These are phyloP conservation scores for Paraphaeosphaeria sporulosa DNA, from an alignment of 2,329 filamentous ascomycete genomes.

Conservation along the genomic window DNA sequence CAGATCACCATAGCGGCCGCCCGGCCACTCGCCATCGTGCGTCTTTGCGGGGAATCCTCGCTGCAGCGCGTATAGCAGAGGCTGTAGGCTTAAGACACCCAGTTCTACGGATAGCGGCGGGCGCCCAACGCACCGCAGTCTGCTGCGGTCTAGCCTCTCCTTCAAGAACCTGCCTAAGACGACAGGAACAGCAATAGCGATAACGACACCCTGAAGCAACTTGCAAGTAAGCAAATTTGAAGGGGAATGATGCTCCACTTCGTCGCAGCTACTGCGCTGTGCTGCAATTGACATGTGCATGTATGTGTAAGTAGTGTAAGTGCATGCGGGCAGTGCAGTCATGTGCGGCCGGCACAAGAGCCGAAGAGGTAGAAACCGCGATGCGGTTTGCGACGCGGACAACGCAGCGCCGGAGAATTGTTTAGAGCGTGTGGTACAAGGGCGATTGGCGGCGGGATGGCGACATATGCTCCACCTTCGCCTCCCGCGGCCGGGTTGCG, in stretches of 20 bases:
- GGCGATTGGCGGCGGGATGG: slow-evolving; percentile 15
- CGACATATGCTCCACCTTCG: slow-evolving; percentile 19
- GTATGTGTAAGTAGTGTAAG: no score
- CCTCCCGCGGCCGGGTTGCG: slow-evolving; percentile 15
- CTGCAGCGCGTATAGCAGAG: background rate
- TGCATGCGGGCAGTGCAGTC: background rate
- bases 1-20: slow-evolving; percentile 17
- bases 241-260: no score
- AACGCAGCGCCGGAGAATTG: slow-evolving; percentile 19
- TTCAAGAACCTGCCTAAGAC: no score
- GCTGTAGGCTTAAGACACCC: background rate
- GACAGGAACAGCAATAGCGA: no score
- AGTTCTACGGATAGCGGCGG: background rate
- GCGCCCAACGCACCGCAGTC: no score
- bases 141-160: no score
- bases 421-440: slow-evolving; percentile 19
- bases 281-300: background rate
- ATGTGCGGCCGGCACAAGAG: background rate
- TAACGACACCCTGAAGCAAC: no score
- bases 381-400: slow-evolving; percentile 15
- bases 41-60: slow-evolving; percentile 27
- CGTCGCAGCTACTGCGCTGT: background rate
- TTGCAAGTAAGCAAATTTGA: no score
- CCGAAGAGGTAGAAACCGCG: background rate
- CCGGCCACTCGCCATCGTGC: slow-evolving; percentile 14